phyloP scores from a whole-genome alignment of 2,329 filamentous ascomycete species.

The Epichloe elymi region DNA sequence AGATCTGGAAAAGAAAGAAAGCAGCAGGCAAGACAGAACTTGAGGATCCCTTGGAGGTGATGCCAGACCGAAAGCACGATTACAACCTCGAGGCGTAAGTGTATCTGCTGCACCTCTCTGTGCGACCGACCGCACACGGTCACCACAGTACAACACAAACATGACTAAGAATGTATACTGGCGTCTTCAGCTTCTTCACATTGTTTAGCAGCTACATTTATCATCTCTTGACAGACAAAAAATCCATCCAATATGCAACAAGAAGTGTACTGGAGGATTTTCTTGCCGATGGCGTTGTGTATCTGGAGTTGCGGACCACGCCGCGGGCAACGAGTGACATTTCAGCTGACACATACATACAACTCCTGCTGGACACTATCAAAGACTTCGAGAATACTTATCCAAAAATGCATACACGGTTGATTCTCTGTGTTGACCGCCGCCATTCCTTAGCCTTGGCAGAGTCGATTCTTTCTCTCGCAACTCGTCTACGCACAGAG shows the following conservation, averaged over 20 bases:
- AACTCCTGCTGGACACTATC: slow-evolving; percentile 53
- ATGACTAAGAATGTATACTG: background rate
- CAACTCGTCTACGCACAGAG: slow-evolving; percentile 31
- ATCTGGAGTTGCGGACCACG: slow-evolving; percentile 71
- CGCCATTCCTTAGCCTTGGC: slow-evolving; percentile 47
- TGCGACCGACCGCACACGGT: too few relatives aligned
- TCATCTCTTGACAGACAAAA: slow-evolving; percentile 51
- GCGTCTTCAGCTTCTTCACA: slow-evolving; percentile 51
- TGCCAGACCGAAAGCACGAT: slow-evolving; percentile 59
- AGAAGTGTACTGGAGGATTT: slow-evolving; percentile 54
- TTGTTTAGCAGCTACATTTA: slow-evolving; percentile 74
- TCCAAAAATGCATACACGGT: slow-evolving; percentile 39
- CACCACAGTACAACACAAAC: background rate
- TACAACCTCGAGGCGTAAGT: slow-evolving; percentile 55
- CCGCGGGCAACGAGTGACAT: slow-evolving; percentile 50
- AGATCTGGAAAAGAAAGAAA: slow-evolving; percentile 56
- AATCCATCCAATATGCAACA: slow-evolving; percentile 49
- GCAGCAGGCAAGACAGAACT: slow-evolving; percentile 38
- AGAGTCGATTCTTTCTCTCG: slow-evolving; percentile 49
- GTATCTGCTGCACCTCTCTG: background rate
- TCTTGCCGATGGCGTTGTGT: slow-evolving; percentile 55
- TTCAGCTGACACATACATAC: slow-evolving; percentile 51
- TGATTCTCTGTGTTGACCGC: slow-evolving; percentile 67
- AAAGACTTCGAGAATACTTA: slow-evolving; percentile 30
- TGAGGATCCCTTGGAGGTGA: slow-evolving; percentile 54